Evolutionary conservation across 1,139 yeast genomes (phyloP).

Genomic region (Protomyces arabidopsidicola): DNA sequence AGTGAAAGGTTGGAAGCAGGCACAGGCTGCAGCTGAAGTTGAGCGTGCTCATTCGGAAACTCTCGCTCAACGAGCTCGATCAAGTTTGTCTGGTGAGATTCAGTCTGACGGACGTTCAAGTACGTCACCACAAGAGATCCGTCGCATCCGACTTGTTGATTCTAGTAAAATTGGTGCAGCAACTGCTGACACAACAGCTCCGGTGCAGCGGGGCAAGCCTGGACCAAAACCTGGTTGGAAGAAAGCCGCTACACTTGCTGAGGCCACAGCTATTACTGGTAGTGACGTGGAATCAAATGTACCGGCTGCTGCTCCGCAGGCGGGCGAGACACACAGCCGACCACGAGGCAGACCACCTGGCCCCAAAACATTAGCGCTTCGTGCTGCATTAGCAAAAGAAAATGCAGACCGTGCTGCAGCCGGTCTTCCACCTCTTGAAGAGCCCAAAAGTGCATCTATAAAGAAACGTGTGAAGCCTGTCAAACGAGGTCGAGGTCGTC

Average conservation of each 20-base stretch:
- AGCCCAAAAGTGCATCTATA: background rate
- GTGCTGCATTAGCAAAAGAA: background rate
- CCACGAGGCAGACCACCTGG: background rate
- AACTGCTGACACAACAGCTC: background rate
- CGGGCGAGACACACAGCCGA: background rate
- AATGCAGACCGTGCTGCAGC: background rate
- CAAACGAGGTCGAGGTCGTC: no score
- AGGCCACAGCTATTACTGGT: background rate
- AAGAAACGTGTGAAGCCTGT: no score
- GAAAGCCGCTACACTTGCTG: background rate
- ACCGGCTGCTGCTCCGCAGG: background rate
- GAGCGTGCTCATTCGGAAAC: background rate
- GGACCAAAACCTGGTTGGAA: background rate
- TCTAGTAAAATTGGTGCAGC: background rate
- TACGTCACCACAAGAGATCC: background rate
- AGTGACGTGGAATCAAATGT: background rate
- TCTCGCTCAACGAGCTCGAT: background rate
- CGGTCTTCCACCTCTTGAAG: background rate
- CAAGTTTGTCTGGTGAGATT: background rate
- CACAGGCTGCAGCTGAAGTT: background rate
- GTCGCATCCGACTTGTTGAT: background rate
- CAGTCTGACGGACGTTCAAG: no score
- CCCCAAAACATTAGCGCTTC: background rate
- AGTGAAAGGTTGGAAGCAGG: background rate
- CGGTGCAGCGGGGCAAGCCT: background rate